Evolutionary conservation across 192 early-diverging fungal species (phyloP).

Genomic region (Linnemannia schmuckeri): DNA sequence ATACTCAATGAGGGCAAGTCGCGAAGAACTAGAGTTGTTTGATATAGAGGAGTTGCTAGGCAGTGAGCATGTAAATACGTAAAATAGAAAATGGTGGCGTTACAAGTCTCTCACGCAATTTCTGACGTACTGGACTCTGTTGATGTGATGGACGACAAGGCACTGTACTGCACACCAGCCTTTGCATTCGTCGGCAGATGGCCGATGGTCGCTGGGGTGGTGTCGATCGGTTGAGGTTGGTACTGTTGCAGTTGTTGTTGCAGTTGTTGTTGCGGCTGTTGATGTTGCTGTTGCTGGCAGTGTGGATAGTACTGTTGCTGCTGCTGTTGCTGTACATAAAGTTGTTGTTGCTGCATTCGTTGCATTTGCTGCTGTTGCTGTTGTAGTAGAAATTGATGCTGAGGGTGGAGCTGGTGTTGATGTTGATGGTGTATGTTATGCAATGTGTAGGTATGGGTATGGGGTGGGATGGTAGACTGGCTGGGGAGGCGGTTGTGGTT

Average conservation of each 20-base stretch:
- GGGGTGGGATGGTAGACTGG: background rate
- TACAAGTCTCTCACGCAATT: background rate
- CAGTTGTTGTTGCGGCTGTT: background rate
- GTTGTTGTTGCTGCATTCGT: background rate
- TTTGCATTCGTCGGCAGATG: constrained; percentile 23
- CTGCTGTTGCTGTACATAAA: background rate
- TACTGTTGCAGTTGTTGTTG: background rate
- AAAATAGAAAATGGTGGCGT: background rate
- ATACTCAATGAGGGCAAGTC: constrained; percentile 34
- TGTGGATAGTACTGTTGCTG: background rate
- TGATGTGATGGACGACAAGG: constrained; percentile 33
- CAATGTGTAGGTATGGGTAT: background rate
- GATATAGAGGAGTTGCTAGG: background rate
- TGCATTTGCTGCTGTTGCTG: background rate
- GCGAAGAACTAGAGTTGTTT: constrained; percentile 28
- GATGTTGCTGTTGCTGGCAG: background rate
- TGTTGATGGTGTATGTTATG: background rate
- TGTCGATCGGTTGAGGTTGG: background rate
- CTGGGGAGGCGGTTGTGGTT: background rate
- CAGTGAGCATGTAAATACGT: background rate
- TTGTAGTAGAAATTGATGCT: background rate
- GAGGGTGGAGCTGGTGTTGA: background rate
- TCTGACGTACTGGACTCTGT: constrained; percentile 27
- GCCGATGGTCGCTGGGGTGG: background rate
- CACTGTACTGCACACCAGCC: constrained; percentile 39